phyloP scores from a whole-genome alignment of 2,329 filamentous ascomycete species.

The Cladophialophora yegresii region DNA sequence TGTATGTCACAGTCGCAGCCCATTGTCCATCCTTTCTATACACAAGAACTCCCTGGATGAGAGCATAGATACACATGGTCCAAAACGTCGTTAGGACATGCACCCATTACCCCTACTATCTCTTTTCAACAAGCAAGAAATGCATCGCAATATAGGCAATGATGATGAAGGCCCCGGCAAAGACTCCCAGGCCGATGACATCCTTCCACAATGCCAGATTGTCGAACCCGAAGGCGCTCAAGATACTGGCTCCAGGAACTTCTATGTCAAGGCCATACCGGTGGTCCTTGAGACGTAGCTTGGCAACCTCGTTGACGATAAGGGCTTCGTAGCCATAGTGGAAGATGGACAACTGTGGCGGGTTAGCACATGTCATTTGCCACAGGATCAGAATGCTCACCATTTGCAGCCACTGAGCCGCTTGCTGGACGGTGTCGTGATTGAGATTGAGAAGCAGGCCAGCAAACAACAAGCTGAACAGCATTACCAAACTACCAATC shows the following conservation, averaged over 20 bases:
- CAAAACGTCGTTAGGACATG: conserved; percentile 2
- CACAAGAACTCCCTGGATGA: neutral
- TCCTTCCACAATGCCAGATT: conserved; percentile 84
- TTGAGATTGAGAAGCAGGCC: conserved; percentile 86
- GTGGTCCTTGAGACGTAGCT: conserved; percentile 84
- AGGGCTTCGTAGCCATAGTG: conserved; percentile 96
- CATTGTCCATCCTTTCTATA: conserved; percentile 2
- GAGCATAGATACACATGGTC: neutral
- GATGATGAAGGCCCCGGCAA: conserved; percentile 79
- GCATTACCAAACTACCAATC: conserved; percentile 92
- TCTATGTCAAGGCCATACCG: conserved; percentile 97
- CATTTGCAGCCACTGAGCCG: conserved; percentile 85
- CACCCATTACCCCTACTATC: conserved; percentile 50
- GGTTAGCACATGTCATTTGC: conserved; percentile 37
- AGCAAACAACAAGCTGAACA: conserved; percentile 93
- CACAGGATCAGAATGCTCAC: conserved; percentile 43
- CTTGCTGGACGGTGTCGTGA: conserved; percentile 70
- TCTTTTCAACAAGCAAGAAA: conserved; percentile 84
- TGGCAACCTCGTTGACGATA: conserved; percentile 94
- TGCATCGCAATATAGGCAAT: conserved; percentile 93
- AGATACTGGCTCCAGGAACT: conserved; percentile 87
- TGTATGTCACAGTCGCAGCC: neutral
- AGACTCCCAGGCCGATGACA: conserved; percentile 75
- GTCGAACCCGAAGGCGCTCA: conserved; percentile 93
- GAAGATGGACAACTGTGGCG: conserved; percentile 78